Evolutionary conservation across 1,139 yeast species (phyloP).

Genomic region (Barnettozyma hawaiiensis): DNA sequence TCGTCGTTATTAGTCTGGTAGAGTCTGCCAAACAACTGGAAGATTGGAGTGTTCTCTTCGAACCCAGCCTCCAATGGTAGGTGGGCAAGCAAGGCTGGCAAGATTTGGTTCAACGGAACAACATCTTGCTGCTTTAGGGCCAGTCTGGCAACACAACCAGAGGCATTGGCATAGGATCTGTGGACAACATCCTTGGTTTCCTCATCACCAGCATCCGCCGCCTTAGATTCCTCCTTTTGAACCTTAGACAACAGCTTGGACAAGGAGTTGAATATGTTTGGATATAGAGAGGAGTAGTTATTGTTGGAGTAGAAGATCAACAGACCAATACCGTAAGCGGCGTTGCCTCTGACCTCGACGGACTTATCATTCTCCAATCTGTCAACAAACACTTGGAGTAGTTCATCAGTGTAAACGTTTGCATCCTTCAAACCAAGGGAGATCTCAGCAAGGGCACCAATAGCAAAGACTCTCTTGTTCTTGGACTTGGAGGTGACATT

Average conservation of each 20-base stretch:
- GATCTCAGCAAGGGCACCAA: constrained; percentile 90
- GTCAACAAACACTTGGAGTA: constrained; percentile 66
- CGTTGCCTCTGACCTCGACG: constrained; percentile 87
- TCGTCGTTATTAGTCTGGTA: constrained; percentile 58
- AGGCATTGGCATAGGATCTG: constrained; percentile 88
- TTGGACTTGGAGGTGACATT: constrained; percentile 62
- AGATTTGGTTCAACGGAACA: constrained; percentile 75
- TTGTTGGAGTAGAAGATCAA: constrained; percentile 54
- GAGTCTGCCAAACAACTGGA: constrained; percentile 67
- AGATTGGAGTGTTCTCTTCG: constrained; percentile 91
- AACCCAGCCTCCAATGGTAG: constrained; percentile 85
- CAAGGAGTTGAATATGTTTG: constrained; percentile 65
- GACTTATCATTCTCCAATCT: constrained; percentile 74
- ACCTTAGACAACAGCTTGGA: constrained; percentile 77
- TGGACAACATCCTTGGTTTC: constrained; percentile 76
- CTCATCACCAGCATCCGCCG: constrained; percentile 59
- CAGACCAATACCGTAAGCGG: constrained; percentile 94
- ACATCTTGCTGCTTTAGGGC: constrained; percentile 64
- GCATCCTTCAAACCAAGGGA: constrained; percentile 66
- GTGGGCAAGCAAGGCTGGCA: constrained; percentile 70
- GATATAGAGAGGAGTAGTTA: constrained; percentile 61
- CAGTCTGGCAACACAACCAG: constrained; percentile 97
- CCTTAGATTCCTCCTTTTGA: constrained; percentile 57
- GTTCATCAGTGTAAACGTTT: constrained; percentile 63
- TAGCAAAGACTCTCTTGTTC: constrained; percentile 73